Base-by-base conservation (phyloP, 768 basidiomycete species). In the Tulasnella sp. region DNA sequence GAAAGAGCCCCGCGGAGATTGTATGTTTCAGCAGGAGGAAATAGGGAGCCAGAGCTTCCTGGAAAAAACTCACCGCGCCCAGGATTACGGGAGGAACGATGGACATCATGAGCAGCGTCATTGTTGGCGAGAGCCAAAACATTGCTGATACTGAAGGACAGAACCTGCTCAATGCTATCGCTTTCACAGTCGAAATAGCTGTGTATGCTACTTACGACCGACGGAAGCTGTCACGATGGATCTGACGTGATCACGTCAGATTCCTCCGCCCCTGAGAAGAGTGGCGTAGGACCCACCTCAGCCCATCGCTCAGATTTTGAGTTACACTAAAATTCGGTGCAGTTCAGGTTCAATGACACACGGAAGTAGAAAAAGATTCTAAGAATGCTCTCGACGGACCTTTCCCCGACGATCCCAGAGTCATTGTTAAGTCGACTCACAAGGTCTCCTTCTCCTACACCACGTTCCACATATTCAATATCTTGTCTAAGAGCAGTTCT, bases 201-300 rank as follows among this genome's bases (percentile, higher is more conserved):
- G n/a, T n/a, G n/a, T n/a, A n/a, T n/a, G n/a, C n/a, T 22, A 76
- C 87, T 70, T 70, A 92, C 91, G 76, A 53, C 94, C 94, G 64
- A 92, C 92, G n/a, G 85, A 82, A 30, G 92, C 89, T 76, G 94
- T 93, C 31, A 97, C 88, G 31, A 92, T 69, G 0, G 93, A 87
- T 49, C 90, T 84, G 44, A 83, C 72, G 19, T 19, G 29, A 49
- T 24, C 10, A 44, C 34, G 50, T 38, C 34, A 38, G 34, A 19
- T n/a, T n/a, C 45, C 43, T 48, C 3, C 41, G 44, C 31, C 27
- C 21, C 19, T 25, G 30, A 31, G 22, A 53, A 42, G 15, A 22
- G 43, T 30, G 12, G 15, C 52, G 31, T 22, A 3, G 19, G 2
- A 60, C 70, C 62, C 54, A 73, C 73, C 75, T 63, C 34, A 77